phyloP scores from a whole-genome alignment of 2,329 filamentous ascomycete genomes.

The Paraphoma chrysanthemicola region DNA sequence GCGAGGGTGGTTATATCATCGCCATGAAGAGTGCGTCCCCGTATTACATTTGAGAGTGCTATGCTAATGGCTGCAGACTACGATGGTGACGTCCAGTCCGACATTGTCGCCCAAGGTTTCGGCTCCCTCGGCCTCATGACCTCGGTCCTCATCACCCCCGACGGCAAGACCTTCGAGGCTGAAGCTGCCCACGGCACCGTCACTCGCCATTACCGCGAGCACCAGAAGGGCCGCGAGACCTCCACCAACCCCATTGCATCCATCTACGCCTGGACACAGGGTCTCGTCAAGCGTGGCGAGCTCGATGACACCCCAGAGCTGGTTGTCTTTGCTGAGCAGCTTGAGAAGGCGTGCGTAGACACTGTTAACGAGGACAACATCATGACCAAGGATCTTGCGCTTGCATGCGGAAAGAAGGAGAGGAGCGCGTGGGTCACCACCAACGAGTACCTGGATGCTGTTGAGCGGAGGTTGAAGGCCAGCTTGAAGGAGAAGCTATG shows the following conservation, averaged over 20 bases:
- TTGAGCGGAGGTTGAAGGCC: constrained; percentile 86
- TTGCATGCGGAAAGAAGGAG: constrained; percentile 87
- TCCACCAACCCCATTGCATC: constrained; percentile 98
- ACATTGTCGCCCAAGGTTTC: constrained; percentile 97
- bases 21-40: constrained; percentile 84
- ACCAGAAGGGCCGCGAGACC: constrained; percentile 97
- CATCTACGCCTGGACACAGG: constrained; percentile 98
- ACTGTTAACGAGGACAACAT: constrained; percentile 92
- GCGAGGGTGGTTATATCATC: constrained; percentile 93
- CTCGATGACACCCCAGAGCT: constrained; percentile 93
- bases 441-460: constrained; percentile 84
- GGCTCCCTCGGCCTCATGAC: constrained; percentile 98
- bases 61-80: constrained; percentile 71
- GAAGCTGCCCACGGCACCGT: constrained; percentile 98
- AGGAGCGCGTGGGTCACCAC: constrained; percentile 90
- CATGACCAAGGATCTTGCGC: constrained; percentile 99
- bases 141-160: constrained; percentile 93
- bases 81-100: constrained; percentile 98
- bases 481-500: constrained; percentile 80
- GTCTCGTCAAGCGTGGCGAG: constrained; percentile 89
- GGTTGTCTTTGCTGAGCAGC: constrained; percentile 85
- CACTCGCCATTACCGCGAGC: constrained; percentile 97
- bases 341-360: constrained; percentile 93
- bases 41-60: neutral
- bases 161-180: constrained; percentile 95